Evolutionary conservation across 306 rosid species (phyloP), one percentile per base, ranked within the genome.

Genomic region (Biancaea sappan): DNA sequence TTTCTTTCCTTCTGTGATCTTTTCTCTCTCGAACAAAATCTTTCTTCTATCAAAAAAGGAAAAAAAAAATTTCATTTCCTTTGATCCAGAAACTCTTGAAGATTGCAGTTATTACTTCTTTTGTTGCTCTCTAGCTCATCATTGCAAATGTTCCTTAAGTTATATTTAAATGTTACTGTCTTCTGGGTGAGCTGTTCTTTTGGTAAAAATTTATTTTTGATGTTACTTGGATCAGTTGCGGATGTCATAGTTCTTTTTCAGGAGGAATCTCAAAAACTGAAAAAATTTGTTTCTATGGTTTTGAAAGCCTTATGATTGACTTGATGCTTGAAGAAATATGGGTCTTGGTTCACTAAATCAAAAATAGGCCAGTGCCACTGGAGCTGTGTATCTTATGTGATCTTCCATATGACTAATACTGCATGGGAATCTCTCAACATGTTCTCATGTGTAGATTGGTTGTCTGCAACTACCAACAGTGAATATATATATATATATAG

Each of bases 391-490:
- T n/a, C n/a, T n/a, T 43, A 21, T 61, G 14, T 37, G 50, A 19
- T 34, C 43, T n/a, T 37, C 8, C 32, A 8, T 60, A 60, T 32
- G 66, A 34, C 46, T 19, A 26, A 63, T 11, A 11, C 29, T 19
- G 31, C 31, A 37, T 35, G 69, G 50, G 29, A 60, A 21, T 63
- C 31, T 5, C 37, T 28, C 28, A 28, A 57, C 69, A 21, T 6
- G 26, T 56, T 14, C 35, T 54, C 16, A 22, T 21, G 58, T 56
- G n/a, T n/a, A 70, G 34, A 10, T 22, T 40, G 21, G 32, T 38
- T 79, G 61, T 58, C 51, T 50, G 46, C 26, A 29, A 68, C 22
- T 59, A 60, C 19, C 6, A 32, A 25, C 31, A 34, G 19, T 57
- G 47, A 74, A 35, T 74, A n/a, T n/a, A n/a, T n/a, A n/a, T n/a